Evolutionary conservation across 75 land plant species (phyloP).

Genomic region (Cryptomeria japonica): DNA sequence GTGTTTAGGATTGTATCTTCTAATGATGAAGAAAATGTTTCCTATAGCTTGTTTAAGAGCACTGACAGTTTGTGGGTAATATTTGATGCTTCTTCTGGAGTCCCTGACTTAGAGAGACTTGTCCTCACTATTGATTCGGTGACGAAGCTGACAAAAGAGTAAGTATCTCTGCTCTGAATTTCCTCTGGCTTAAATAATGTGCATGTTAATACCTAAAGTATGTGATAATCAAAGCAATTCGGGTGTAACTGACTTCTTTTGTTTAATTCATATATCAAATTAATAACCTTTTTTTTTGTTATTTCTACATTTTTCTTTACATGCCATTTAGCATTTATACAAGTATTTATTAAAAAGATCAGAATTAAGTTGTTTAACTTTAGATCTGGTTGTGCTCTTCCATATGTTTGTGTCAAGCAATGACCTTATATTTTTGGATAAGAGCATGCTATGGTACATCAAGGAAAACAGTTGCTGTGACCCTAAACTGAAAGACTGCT

Average conservation of each 20-base stretch:
- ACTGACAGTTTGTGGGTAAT: not conserved
- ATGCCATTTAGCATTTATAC: not conserved
- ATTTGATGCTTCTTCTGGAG: not conserved
- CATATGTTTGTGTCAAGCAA: not conserved
- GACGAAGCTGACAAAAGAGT: not conserved
- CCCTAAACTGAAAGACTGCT: not conserved
- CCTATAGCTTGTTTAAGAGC: not conserved
- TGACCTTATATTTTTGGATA: not conserved
- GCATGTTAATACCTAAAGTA: not conserved
- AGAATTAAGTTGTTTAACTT: not conserved
- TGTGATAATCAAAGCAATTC: not conserved
- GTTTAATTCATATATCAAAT: not conserved
- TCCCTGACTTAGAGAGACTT: slow-evolving; percentile 6
- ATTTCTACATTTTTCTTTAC: not conserved
- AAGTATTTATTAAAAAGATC: not conserved
- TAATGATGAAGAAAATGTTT: not conserved
- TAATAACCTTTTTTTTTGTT: too few species aligned
- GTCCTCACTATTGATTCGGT: not conserved
- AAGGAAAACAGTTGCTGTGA: not conserved
- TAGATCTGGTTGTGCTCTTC: not conserved
- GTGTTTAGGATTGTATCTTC: not conserved
- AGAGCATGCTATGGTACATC: not conserved
- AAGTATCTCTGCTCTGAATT: not conserved
- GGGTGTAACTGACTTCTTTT: not conserved
- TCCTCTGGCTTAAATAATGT: not conserved